These are phyloP conservation scores for Marsdenia floribunda DNA, from an alignment of 257 asterid species.

Conservation along the genomic window DNA sequence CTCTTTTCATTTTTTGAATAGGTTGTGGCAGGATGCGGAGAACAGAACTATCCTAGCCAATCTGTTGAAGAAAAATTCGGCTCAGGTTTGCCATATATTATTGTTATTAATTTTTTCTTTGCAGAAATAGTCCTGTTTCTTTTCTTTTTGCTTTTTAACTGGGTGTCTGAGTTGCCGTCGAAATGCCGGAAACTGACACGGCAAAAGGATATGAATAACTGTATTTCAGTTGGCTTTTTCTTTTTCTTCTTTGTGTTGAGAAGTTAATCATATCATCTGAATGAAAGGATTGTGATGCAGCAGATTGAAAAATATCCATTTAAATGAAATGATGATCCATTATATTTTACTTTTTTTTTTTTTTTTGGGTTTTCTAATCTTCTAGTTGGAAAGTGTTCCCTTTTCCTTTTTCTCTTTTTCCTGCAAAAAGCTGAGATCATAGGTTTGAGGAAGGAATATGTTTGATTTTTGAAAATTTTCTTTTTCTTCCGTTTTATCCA, in stretches of 20 bases:
- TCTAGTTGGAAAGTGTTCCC: not conserved
- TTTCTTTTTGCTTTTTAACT: not conserved
- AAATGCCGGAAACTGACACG: not conserved
- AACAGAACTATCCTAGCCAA: conserved; percentile 48
- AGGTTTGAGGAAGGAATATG: not conserved
- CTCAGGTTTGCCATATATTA: conserved; percentile 43
- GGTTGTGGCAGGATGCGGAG: conserved; percentile 96
- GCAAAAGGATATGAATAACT: not conserved
- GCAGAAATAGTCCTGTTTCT: no score
- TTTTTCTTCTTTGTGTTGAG: no score
- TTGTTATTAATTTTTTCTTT: no score
- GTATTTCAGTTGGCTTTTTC: not conserved
- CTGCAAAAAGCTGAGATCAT: not conserved
- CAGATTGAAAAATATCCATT: not conserved
- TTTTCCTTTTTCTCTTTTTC: not conserved
- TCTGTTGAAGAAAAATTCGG: conserved; percentile 47
- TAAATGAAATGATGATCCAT: not conserved
- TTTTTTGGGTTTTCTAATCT: not conserved
- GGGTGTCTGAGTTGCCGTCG: not conserved
- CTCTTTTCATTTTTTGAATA: conserved; percentile 16
- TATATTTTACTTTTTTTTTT: not conserved
- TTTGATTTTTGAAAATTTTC: not conserved
- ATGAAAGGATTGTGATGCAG: not conserved
- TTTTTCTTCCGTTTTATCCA: not conserved
- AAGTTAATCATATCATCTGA: not conserved